Evolutionary conservation across 129 eudicot genomes (phyloP), one percentile per base, ranked within the genome.

Genomic region (Flaveria sonorensis): DNA sequence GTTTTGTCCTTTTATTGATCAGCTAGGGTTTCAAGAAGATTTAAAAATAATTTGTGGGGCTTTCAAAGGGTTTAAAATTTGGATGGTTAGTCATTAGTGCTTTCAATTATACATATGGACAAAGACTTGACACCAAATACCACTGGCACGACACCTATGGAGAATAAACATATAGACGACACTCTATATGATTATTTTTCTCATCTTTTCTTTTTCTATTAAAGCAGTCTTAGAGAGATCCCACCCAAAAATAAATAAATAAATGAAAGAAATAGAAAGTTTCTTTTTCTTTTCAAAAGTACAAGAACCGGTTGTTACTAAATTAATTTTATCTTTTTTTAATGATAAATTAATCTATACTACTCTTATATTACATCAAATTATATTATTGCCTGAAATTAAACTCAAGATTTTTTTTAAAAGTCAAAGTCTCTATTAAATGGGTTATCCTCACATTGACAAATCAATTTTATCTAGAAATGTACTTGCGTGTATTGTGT

Each of bases 91-190:
- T 36, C 40, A 36, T 36, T 36, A 83, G 92, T 87, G 96, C 79
- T 83, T 77, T 77, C 90, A 90, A 83, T 87, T 55, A 90, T 87
- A 87, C 84, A 73, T 81, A 83, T 85, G 68, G 92, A 87, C 88
- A 85, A 89, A 79, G 88, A 83, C 85, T 80, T 81, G 79, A 50
- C 71, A 90, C 88, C 96, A 87, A 90, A 90, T 70, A 80, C 89
- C 86, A 82, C 55, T 75, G 82, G 86, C 16, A 84, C 55, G 89
- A 86, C 90, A 79, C 10, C 72, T 80, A 87, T 87, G 92, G 92
- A 90, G 83, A 83, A 83, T 83, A 85, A 85, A 87, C 86, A 83
- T 47, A 64, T 8, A 45, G 50, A 45, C 64, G 83, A 61, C 86
- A 70, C 68, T 72, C 45, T 60, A 16, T 72, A 24, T 70, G 71